Conservation (phyloP, 345 rosid genomes). For the Brassica juncea region DNA sequence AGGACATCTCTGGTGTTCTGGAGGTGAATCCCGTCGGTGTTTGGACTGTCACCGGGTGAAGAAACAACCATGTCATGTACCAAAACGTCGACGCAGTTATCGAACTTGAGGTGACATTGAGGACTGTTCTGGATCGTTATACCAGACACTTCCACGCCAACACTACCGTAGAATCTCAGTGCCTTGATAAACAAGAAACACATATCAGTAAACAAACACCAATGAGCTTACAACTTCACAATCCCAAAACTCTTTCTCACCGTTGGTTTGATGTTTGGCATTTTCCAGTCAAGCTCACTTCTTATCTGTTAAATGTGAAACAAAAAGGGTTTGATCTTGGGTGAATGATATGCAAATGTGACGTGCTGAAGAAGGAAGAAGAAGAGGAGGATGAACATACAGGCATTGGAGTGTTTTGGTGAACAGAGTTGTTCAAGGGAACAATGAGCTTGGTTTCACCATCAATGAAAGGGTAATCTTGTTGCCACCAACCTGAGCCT, state of each 20-base stretch:
- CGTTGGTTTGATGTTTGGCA: slow-evolving; percentile 92
- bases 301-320: slow-evolving; percentile 54
- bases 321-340: slow-evolving; percentile 18
- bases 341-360: background rate
- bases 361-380: background rate
- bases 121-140: slow-evolving; percentile 94
- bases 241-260: slow-evolving; percentile 40
- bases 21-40: slow-evolving; percentile 94
- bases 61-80: slow-evolving; percentile 70
- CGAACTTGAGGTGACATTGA: slow-evolving; percentile 96
- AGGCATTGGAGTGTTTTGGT: slow-evolving; percentile 59
- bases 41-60: slow-evolving; percentile 95
- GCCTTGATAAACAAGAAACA: slow-evolving; percentile 63
- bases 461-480: slow-evolving; percentile 56
- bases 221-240: background rate
- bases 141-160: slow-evolving; percentile 77
- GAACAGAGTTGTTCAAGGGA: slow-evolving; percentile 60
- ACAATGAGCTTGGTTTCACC: slow-evolving; percentile 57
- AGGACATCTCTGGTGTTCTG: slow-evolving; percentile 88
- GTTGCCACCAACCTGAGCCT: slow-evolving; percentile 97
- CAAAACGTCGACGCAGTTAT: slow-evolving; percentile 72
- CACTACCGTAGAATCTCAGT: slow-evolving; percentile 87
- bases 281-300: slow-evolving; percentile 58
- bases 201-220: slow-evolving; percentile 13
- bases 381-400: slow-evolving; percentile 44